Evolutionary conservation across 179 eudicot species (phyloP), one percentile per base, ranked within the genome.

Genomic region (Spergularia azorica): DNA sequence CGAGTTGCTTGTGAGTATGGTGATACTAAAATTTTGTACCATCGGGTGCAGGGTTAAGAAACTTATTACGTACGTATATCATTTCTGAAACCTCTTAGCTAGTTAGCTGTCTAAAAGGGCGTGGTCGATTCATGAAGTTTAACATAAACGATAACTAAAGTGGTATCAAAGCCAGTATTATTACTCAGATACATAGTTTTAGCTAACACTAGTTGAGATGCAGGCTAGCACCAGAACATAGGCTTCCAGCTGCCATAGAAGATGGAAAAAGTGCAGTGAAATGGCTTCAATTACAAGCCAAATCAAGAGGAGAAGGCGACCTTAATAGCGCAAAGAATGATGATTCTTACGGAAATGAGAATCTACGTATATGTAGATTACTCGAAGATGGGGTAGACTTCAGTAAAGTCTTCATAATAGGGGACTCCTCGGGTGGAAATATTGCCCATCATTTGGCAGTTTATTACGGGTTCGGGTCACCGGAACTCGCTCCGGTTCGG

Each of bases 341-440:
- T 36, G 39, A 36, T 36, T 36, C 39, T 36, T 36, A 36, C 39
- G 39, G 39, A 36, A 36, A 61, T 63, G 16, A 70, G 3, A 71
- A 32, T 50, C 3, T 67, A 17, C 52, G 57, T 32, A 64, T 50
- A 14, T 57, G 17, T 32, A 48, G 17, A 26, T 72, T 81, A 11
- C 43, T 76, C 13, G 67, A 72, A 43, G 73, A 74, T 16, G 79
- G 75, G 38, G 86, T 82, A 54, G 94, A 92, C 75, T 86, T 87
- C 56, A 90, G 73, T 14, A 74, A 81, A 79, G 92, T 92, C 46
- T 89, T 83, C 61, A 70, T 92, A 26, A n/a, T 87, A 46, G 97
- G 97, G 4, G 97, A 90, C 60, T 92, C 97, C 0, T 89, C 97
- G 12, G 97, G 97, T 54, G 95, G 93, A 18, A 92, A 89, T 78